Percentiles rank a stretch among this genome's conserved stretches.
Evolutionary conservation across 306 rosid genomes (phyloP).

Genomic region (Ceratonia siliqua): DNA sequence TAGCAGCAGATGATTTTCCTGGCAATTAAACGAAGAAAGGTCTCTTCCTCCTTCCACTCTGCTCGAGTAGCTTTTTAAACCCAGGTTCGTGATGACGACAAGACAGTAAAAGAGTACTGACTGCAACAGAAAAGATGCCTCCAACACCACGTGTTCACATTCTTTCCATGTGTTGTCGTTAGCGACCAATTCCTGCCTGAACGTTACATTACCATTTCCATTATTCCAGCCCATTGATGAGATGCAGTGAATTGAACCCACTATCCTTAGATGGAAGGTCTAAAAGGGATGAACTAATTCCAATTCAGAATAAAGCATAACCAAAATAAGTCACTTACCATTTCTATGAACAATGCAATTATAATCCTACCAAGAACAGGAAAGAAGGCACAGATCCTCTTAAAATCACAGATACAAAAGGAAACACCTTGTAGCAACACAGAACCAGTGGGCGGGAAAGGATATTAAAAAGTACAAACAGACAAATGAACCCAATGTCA

Average conservation of each 20-base stretch:
- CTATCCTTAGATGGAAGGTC: not conserved
- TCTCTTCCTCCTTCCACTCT: not conserved
- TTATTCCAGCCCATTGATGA: not conserved
- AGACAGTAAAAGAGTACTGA: not conserved
- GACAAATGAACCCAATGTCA: slow-evolving; percentile 13
- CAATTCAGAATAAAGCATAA: not conserved
- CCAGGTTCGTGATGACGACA: not conserved
- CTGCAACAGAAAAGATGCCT: not conserved
- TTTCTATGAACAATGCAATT: slow-evolving; percentile 2
- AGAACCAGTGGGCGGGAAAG: not conserved
- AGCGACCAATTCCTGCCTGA: not conserved
- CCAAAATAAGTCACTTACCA: slow-evolving; percentile 22
- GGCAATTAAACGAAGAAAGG: not conserved
- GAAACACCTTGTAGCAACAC: not conserved
- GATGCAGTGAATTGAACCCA: slow-evolving; percentile 17
- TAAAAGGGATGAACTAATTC: not conserved
- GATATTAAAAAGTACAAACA: not conserved
- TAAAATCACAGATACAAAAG: not conserved
- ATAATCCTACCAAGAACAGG: not conserved
- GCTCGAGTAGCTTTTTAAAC: slow-evolving; percentile 6
- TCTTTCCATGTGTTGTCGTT: slow-evolving; percentile 7
- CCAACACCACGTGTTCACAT: slow-evolving; percentile 21
- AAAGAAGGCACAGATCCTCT: not conserved
- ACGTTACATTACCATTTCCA: not conserved
- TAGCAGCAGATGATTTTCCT: not conserved